Evolutionary conservation across 2,329 filamentous ascomycete species (phyloP), one percentile per base, ranked within the genome.

Genomic region (Fusarium staphyleae): DNA sequence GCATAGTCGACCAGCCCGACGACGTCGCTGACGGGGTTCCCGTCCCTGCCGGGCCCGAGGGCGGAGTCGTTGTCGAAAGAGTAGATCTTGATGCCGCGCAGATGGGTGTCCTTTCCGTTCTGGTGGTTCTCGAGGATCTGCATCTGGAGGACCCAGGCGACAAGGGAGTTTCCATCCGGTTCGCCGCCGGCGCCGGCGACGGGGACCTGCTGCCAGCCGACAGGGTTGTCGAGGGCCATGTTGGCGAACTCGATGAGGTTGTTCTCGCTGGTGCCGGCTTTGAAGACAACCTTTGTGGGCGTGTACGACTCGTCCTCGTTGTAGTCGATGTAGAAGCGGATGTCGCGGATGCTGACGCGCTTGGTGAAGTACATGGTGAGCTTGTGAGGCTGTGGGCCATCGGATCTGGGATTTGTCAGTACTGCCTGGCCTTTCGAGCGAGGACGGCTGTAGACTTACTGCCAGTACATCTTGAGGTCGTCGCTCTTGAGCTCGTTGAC

Each of bases 41-140:
- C 75, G 42, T 75, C 70, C 3, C 71, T 69, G 3, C 72, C 75
- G 12, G 74, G 72, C 4, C 72, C 75, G 13, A 74, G 75, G 11
- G 77, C 75, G 6, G 71, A 69, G 54, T 83, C 81, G 22, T 78
- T 75, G 56, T 83, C 81, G 14, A 83, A 75, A 1, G 83, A 83
- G 62, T 85, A 99, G 9, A 98, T 88, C 76, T 96, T 96, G 72
- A 99, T 83, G 2, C 92, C 93, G 13, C 95, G 84, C 18, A 99
- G 83, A 78, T 99, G 95, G n/a, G 95, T 99, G 72, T 99, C 95
- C 73, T 99, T 99, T 60, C 95, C 95, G 72, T 99, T 99, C 75
- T 99, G 95, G 72, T 99, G 95, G 70, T 99, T 99, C 76, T 98
- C 95, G 44, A 93, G 83, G 41, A 99, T 88, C 63, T 90, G 87